Conservation (phyloP, 345 rosid genomes). For the Clarkia xantiana region DNA sequence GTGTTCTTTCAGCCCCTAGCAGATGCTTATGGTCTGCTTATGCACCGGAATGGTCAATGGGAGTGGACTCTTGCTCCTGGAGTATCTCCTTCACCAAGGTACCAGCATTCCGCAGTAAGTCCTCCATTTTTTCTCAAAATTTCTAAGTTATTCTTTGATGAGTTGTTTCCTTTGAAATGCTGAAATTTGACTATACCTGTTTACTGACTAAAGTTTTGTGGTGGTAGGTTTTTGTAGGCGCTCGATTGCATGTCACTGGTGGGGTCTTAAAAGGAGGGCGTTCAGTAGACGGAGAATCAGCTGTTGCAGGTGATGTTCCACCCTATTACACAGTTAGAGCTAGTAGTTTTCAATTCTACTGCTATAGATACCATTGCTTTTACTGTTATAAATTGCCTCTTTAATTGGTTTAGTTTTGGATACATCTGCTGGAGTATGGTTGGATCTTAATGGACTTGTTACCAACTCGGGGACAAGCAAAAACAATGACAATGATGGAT, state of each 20-base stretch:
- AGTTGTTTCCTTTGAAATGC: no score
- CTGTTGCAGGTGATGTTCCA: constrained; percentile 89
- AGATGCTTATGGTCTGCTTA: constrained; percentile 94
- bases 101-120: constrained; percentile 89
- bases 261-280: constrained; percentile 90
- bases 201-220: not conserved
- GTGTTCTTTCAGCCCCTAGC: constrained; percentile 61
- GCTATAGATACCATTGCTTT: no score
- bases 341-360: no score
- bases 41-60: constrained; percentile 99
- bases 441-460: constrained; percentile 88
- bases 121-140: not conserved
- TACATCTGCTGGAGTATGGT: constrained; percentile 97
- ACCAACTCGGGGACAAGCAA: constrained; percentile 51
- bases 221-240: constrained; percentile 84
- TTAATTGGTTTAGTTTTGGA: constrained; percentile 45
- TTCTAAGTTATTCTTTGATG: not conserved
- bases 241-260: constrained; percentile 91
- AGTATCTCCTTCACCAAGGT: constrained; percentile 92
- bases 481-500: constrained; percentile 62
- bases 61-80: constrained; percentile 99
- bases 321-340: no score
- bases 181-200: no score
- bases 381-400: no score
- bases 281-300: constrained; percentile 65